phyloP scores from a whole-genome alignment of 139 green algal genomes.

The Micractinium conductrix region DNA sequence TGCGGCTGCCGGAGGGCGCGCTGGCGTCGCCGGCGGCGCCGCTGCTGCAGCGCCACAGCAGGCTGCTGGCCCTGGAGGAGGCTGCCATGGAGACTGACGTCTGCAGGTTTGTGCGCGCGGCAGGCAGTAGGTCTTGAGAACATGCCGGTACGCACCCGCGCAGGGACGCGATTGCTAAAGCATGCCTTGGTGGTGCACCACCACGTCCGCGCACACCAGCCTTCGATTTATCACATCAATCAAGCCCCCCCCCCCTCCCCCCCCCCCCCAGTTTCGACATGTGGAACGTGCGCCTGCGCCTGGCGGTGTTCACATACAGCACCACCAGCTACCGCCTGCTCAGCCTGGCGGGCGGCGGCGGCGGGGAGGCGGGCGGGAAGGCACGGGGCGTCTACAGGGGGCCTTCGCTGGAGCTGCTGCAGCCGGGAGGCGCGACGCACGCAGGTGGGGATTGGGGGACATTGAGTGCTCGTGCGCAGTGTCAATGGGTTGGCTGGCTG shows the following conservation, averaged over 20 bases:
- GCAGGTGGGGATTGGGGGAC: background rate
- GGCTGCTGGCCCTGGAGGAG: constrained; percentile 56
- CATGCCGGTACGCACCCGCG: no score
- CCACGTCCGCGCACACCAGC: no score
- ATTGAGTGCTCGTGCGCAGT: no score
- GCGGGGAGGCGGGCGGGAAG: background rate
- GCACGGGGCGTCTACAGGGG: constrained; percentile 9
- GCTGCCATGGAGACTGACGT: constrained; percentile 46
- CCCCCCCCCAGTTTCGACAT: constrained; percentile 35
- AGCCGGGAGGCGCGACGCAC: background rate
- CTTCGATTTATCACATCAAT: no score
- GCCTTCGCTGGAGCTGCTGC: background rate
- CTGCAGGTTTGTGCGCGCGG: no score
- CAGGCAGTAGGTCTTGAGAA: no score
- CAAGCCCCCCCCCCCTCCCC: no score
- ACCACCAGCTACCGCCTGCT: background rate
- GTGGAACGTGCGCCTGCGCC: constrained; percentile 34
- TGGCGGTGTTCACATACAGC: constrained; percentile 8
- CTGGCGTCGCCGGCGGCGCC: background rate
- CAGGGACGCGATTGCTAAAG: no score
- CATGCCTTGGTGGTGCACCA: no score
- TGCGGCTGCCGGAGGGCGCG: background rate
- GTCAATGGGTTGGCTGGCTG: no score
- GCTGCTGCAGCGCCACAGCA: constrained; percentile 20
- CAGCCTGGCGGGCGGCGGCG: background rate